Evolutionary conservation across 768 basidiomycete genomes (phyloP).

Genomic region (Auriscalpium microsporum): DNA sequence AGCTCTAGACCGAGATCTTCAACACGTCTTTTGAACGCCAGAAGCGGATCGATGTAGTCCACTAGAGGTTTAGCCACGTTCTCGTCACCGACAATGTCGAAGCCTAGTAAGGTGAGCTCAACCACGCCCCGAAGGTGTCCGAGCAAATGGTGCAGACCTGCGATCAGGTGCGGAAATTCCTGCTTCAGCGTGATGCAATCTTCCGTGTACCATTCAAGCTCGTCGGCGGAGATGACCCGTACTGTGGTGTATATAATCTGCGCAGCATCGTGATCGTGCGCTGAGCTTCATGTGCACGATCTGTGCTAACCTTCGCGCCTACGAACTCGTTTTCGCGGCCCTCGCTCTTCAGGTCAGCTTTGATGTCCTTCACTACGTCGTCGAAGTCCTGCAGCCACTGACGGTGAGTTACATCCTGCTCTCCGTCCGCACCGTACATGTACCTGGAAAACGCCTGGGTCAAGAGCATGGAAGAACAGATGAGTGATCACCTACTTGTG

Average conservation of each 20-base stretch:
- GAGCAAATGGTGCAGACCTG: constrained; percentile 31
- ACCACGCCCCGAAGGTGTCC: not conserved
- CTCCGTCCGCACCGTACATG: constrained; percentile 50
- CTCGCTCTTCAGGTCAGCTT: constrained; percentile 38
- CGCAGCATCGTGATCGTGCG: not conserved
- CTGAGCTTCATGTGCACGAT: not conserved
- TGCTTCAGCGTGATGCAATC: constrained; percentile 70
- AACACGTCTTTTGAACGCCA: constrained; percentile 49
- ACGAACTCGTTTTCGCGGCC: constrained; percentile 55
- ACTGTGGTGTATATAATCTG: constrained; percentile 69
- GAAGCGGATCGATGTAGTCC: constrained; percentile 52
- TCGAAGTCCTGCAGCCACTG: constrained; percentile 52
- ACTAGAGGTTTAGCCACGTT: constrained; percentile 50
- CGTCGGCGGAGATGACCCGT: constrained; percentile 44
- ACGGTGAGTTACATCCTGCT: constrained; percentile 48
- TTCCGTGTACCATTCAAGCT: constrained; percentile 58
- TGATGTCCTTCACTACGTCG: constrained; percentile 43
- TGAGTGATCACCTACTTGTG: constrained; percentile 32
- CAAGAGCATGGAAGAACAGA: not conserved
- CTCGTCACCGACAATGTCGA: constrained; percentile 76
- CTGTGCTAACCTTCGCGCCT: constrained; percentile 46
- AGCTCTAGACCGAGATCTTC: constrained; percentile 52
- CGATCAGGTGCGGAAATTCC: constrained; percentile 64
- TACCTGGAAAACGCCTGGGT: constrained; percentile 26
- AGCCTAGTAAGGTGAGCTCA: constrained; percentile 34